These are phyloP conservation scores for Trichoderma lentiforme DNA, from an alignment of 2,329 filamentous ascomycete species.

Conservation along the genomic window DNA sequence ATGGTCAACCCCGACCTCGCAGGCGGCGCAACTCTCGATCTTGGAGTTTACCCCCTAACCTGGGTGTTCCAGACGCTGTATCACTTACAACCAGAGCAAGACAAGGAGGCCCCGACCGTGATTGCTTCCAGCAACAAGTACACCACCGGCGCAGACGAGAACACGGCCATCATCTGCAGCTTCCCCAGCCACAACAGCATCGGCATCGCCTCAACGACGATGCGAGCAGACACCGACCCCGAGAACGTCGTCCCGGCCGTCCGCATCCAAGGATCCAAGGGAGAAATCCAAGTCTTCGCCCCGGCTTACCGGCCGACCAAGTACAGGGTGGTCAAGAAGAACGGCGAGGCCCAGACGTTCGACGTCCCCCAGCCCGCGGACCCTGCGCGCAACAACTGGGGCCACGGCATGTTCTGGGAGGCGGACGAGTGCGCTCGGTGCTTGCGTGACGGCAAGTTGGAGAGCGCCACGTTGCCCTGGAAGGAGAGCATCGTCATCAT, in stretches of 20 bases:
- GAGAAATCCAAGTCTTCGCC: slow-evolving; percentile 77
- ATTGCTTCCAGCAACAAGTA: slow-evolving; percentile 69
- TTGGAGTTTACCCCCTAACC: slow-evolving; percentile 84
- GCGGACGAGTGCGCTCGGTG: slow-evolving; percentile 76
- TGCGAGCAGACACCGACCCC: slow-evolving; percentile 61
- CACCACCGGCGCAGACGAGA: slow-evolving; percentile 71
- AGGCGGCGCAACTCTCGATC: slow-evolving; percentile 76
- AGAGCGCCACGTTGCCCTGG: slow-evolving; percentile 68
- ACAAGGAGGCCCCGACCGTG: slow-evolving; percentile 67
- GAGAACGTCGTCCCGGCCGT: slow-evolving; percentile 64
- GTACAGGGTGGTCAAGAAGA: slow-evolving; percentile 60
- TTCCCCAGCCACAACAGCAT: slow-evolving; percentile 69
- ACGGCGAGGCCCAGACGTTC: slow-evolving; percentile 47
- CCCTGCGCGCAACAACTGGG: slow-evolving; percentile 46
- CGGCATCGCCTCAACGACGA: slow-evolving; percentile 66
- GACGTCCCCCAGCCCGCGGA: slow-evolving; percentile 54
- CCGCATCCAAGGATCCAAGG: slow-evolving; percentile 74
- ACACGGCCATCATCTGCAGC: slow-evolving; percentile 71
- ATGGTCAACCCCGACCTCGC: slow-evolving; percentile 82
- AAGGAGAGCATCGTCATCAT: slow-evolving; percentile 81
- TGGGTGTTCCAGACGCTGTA: slow-evolving; percentile 92
- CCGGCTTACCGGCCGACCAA: slow-evolving; percentile 66
- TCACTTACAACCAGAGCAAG: slow-evolving; percentile 66
- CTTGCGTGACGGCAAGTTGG: slow-evolving; percentile 70
- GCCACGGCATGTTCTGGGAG: slow-evolving; percentile 87